Percentiles rank a stretch among this genome's conserved stretches.
These are phyloP conservation scores for Multifurca ochricompacta DNA, from an alignment of 768 basidiomycete species.

Conservation along the genomic window DNA sequence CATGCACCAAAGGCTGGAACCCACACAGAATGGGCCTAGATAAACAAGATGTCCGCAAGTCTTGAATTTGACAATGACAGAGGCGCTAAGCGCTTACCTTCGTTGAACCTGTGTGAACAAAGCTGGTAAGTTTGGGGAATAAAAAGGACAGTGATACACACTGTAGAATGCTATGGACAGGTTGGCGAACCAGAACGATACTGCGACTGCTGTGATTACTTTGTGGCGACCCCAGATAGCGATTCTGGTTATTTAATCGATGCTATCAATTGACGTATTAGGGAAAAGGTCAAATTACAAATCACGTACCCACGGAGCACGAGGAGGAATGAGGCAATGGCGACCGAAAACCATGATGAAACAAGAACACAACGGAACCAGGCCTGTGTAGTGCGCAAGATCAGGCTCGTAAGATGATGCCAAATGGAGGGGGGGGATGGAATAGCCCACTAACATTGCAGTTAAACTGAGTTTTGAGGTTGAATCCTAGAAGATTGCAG, in stretches of 20 bases:
- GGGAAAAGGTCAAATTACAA: background rate
- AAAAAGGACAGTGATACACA: background rate
- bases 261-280: background rate
- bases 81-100: background rate
- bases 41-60: background rate
- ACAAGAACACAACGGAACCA: slow-evolving; percentile 12
- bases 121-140: background rate
- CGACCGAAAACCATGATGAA: slow-evolving; percentile 14
- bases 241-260: background rate
- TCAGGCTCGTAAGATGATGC: background rate
- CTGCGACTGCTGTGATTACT: background rate
- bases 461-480: slow-evolving; percentile 1
- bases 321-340: slow-evolving; percentile 16
- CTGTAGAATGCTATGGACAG: slow-evolving; percentile 3
- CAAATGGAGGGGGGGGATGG: background rate
- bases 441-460: slow-evolving; percentile 11
- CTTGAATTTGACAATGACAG: too few species aligned
- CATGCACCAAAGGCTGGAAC: background rate
- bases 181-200: slow-evolving; percentile 4
- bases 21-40: slow-evolving; percentile 6
- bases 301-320: slow-evolving; percentile 17
- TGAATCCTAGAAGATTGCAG: slow-evolving; percentile 16
- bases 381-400: background rate
- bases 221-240: slow-evolving; percentile 17
- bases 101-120: background rate